Evolutionary conservation across 805 yeast species (phyloP).

Genomic region (Zygoascus tannicola): DNA sequence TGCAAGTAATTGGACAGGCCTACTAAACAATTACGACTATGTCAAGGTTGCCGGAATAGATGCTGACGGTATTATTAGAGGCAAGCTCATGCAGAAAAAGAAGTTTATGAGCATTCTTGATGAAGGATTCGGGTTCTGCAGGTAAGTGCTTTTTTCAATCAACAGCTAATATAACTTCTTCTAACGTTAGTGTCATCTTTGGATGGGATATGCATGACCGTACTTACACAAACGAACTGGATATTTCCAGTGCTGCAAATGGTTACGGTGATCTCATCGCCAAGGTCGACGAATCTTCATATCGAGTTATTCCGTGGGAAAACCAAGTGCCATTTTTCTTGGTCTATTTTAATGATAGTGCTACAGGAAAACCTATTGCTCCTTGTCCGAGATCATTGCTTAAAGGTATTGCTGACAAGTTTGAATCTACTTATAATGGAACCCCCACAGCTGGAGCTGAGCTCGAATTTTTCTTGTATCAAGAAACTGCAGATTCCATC

Average conservation of each 20-base stretch:
- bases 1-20: too few relatives aligned
- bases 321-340: constrained; percentile 24
- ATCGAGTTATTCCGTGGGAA: constrained; percentile 25
- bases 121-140: constrained; percentile 29
- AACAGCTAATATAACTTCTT: too few relatives aligned
- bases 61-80: constrained; percentile 29
- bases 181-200: constrained; percentile 19
- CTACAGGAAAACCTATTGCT: constrained; percentile 18
- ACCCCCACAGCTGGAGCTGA: constrained; percentile 27
- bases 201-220: constrained; percentile 31
- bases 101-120: constrained; percentile 20
- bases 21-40: background rate
- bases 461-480: constrained; percentile 27
- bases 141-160: too few relatives aligned
- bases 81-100: constrained; percentile 25
- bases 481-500: constrained; percentile 20
- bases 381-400: constrained; percentile 27
- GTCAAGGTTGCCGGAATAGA: constrained; percentile 30
- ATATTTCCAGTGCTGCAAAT: constrained; percentile 21
- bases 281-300: constrained; percentile 18
- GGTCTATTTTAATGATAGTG: constrained; percentile 20
- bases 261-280: constrained; percentile 27
- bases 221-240: constrained; percentile 22
- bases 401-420: constrained; percentile 12
- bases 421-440: constrained; percentile 9